Evolutionary conservation across 2,329 filamentous ascomycete genomes (phyloP).

Genomic region (Lecanicillium sp.): DNA sequence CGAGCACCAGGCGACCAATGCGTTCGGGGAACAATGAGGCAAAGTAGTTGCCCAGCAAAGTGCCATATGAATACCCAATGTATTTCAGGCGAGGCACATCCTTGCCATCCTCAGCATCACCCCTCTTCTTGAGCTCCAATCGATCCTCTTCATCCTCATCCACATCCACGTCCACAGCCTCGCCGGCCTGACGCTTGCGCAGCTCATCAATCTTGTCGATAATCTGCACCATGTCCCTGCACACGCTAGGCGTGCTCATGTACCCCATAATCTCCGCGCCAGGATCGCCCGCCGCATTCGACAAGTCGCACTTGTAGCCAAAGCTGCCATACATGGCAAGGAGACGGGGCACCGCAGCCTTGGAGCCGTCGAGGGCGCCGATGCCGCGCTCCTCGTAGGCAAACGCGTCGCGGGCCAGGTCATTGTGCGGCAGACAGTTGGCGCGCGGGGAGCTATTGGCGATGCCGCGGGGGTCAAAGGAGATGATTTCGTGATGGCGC

Average conservation of each 20-base stretch:
- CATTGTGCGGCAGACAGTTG: slow-evolving; percentile 21
- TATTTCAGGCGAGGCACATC: slow-evolving; percentile 24
- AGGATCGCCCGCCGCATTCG: neutral
- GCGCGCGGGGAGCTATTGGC: slow-evolving; percentile 20
- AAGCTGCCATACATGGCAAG: slow-evolving; percentile 3
- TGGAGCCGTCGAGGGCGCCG: slow-evolving; percentile 15
- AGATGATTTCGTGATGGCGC: slow-evolving; percentile 25
- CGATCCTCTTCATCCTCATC: neutral
- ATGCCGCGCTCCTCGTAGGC: slow-evolving; percentile 20
- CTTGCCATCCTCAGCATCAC: neutral
- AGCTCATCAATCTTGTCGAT: slow-evolving; percentile 22
- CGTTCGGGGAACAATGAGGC: slow-evolving; percentile 13
- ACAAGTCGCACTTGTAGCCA: neutral
- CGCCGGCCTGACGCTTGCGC: slow-evolving; percentile 3
- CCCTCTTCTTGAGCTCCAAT: slow-evolving; percentile 2
- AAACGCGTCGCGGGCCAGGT: slow-evolving; percentile 15
- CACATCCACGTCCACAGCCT: neutral
- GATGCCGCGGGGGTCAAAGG: slow-evolving; percentile 29
- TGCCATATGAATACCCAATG: slow-evolving; percentile 34
- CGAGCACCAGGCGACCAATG: slow-evolving; percentile 26
- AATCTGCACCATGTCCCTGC: slow-evolving; percentile 25
- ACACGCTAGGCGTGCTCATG: slow-evolving; percentile 23
- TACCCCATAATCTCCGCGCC: slow-evolving; percentile 17
- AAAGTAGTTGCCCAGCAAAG: slow-evolving; percentile 11
- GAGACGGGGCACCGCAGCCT: slow-evolving; percentile 1